These are phyloP conservation scores for Isoetes taiwanensis DNA, from an alignment of 75 land plant species.

Conservation along the genomic window DNA sequence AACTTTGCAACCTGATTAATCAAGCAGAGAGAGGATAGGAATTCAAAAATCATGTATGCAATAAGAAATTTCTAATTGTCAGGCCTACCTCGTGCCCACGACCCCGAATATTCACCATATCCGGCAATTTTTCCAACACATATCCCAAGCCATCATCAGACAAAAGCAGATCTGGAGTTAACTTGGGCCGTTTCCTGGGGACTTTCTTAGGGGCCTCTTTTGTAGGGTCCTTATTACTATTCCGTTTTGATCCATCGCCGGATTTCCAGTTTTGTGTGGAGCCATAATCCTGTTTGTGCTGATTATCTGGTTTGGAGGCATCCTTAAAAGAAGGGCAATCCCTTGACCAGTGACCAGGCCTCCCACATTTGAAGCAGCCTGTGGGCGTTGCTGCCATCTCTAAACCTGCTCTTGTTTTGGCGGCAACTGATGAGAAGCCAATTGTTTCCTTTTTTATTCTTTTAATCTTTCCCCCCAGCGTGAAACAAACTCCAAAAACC, in stretches of 20 bases:
- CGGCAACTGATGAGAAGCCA: too few relatives aligned
- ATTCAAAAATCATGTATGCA: too few relatives aligned
- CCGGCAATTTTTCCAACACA: conserved; percentile 78
- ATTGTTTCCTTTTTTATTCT: too few relatives aligned
- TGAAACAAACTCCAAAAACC: too few relatives aligned
- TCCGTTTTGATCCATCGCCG: conserved; percentile 3
- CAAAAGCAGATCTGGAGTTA: conserved; percentile 66
- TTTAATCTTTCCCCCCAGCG: too few relatives aligned
- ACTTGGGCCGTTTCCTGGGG: conserved; percentile 43
- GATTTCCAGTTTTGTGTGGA: conserved; percentile 1
- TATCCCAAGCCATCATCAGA: conserved; percentile 80
- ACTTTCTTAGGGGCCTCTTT: conserved; percentile 8
- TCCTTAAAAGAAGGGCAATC: conserved; percentile 67
- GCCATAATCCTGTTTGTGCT: conserved; percentile 9
- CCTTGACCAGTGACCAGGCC: conserved; percentile 91
- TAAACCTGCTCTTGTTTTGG: too few relatives aligned
- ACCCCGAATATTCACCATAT: conserved; percentile 48
- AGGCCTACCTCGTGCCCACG: conserved; percentile 80
- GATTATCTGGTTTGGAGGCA: neutral
- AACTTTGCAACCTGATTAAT: too few relatives aligned
- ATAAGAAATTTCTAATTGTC: too few relatives aligned
- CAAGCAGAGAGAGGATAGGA: too few relatives aligned
- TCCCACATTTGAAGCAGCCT: conserved; percentile 95
- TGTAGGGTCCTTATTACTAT: neutral
- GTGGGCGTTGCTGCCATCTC: too few relatives aligned